Evolutionary conservation across 2,329 filamentous ascomycete species (phyloP), one percentile per base, ranked within the genome.

Genomic region (Neonectria neomacrospora): DNA sequence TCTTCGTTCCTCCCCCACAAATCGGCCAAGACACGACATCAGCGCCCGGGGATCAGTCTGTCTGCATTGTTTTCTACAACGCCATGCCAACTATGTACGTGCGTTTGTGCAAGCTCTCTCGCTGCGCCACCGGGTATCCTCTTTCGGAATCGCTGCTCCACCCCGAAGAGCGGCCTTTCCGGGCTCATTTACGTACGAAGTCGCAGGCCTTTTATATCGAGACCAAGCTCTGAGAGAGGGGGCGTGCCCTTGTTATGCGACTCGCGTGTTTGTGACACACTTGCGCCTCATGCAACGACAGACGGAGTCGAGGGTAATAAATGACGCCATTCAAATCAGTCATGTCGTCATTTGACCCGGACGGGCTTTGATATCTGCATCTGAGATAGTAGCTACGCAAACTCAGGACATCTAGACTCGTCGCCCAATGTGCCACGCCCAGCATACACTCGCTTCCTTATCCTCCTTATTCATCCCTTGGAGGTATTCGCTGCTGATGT

Each of bases 391-490:
- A 42, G 32, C 56, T 53, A 34, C 12, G 37, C 39, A 26, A 47
- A 42, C 47, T 54, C 54, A 45, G 10, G 5, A 28, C 12, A 58
- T 41, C 45, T 50, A 32, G 37, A 28, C 14, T 34, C 23, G 39
- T 28, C 56, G 34, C 32, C 48, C 34, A 62, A 58, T 14, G 58
- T 51, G 48, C 30, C 39, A 53, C 28, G 32, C 39, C 34, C n/a
- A 54, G 41, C 41, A 48, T 54, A 42, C 16, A 16, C 32, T 53
- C 45, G 5, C 39, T 51, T 20, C 45, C 26, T 20, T 18, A 16
- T 52, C 57, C 23, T 48, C 48, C 47, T n/a, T n/a, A 9, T 41
- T 77, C 66, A 76, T 9, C 53, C 73, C 66, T 70, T 77, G n/a
- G 71, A 70, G 30, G 66, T 62, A 32, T 70, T 73, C 26, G 70